Evolutionary conservation across 306 rosid genomes (phyloP), one percentile per base, ranked within the genome.

Genomic region (Chamaecrista fasciculata): DNA sequence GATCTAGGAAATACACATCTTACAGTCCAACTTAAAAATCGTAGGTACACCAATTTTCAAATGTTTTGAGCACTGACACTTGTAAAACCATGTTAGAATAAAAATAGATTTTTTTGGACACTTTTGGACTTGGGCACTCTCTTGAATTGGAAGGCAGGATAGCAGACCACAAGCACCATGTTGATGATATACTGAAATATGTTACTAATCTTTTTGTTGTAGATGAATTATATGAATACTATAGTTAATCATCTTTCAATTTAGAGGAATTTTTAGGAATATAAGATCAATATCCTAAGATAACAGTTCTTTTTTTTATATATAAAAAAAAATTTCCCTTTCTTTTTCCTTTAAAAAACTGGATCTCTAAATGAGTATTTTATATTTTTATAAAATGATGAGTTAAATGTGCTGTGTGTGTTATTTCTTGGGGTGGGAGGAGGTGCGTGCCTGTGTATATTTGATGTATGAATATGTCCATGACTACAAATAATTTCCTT

Each of bases 1-100:
- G 51, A 61, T 49, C 52, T 26, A 7, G 49, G 56, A 31, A 58
- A 59, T 66, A 43, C 57, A 44, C 31, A 40, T 63, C 8, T 31
- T 62, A 11, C 15, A 25, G 19, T 63, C 20, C 19, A 61, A 21
- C 15, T 36, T 57, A 31, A n/a, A 57, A 29, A 33, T 23, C 63
- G n/a, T 7, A 16, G 14, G 16, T 2, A 57, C 7, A 57, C 39
- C 5, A 28, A 16, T 29, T 28, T 6, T 15, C 12, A 5, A 8
- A 6, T 8, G 23, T 7, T 39, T 56, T 37, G 43, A 12, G 43
- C 12, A 18, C 14, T 4, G 6, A 4, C 8, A 31, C 0, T 0
- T 3, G 11, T 56, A 28, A 2, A 14, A 4, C 36, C 26, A 23
- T 14, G 18, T 15, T 15, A 55, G 21, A 6, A 14, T 26, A 20